Conservation (phyloP, 768 basidiomycete genomes). For the Amanita brunnescens region DNA sequence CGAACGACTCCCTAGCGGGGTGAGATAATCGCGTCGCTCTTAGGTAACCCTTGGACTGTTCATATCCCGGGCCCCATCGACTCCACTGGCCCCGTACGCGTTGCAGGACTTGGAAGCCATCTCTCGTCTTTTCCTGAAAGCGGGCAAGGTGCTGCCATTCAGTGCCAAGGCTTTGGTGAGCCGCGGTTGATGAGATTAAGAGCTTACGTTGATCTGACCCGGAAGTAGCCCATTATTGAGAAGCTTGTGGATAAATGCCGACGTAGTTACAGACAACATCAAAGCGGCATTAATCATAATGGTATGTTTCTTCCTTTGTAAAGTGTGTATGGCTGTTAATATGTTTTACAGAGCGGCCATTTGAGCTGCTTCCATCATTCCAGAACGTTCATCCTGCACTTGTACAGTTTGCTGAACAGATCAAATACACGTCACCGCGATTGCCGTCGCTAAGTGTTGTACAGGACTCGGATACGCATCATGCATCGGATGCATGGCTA, state of each 20-base stretch:
- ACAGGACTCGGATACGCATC: not conserved
- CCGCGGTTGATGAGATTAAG: constrained; percentile 8
- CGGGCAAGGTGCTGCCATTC: constrained; percentile 49
- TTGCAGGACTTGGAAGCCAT: constrained; percentile 53
- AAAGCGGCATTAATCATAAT: not conserved
- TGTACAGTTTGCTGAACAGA: constrained; percentile 24
- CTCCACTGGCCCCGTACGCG: constrained; percentile 49
- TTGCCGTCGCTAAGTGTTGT: not conserved
- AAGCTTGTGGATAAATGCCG: constrained; percentile 46
- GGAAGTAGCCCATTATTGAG: constrained; percentile 42
- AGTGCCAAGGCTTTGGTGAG: constrained; percentile 51
- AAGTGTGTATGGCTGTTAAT: constrained; percentile 7
- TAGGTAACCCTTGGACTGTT: constrained; percentile 60
- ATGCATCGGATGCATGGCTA: constrained; percentile 24
- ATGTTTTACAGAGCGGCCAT: constrained; percentile 13
- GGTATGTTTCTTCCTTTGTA: constrained; percentile 7
- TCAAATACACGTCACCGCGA: constrained; percentile 14
- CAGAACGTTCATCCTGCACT: constrained; percentile 25
- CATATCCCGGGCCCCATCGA: constrained; percentile 52
- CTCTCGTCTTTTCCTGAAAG: constrained; percentile 47
- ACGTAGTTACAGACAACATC: constrained; percentile 32
- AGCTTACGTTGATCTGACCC: not conserved
- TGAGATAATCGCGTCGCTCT: not conserved
- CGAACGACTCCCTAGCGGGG: too few relatives aligned
- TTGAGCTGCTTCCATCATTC: constrained; percentile 27